Conservation (phyloP, 164 flowering plant genomes). For the Chimonanthus salicifolius region DNA sequence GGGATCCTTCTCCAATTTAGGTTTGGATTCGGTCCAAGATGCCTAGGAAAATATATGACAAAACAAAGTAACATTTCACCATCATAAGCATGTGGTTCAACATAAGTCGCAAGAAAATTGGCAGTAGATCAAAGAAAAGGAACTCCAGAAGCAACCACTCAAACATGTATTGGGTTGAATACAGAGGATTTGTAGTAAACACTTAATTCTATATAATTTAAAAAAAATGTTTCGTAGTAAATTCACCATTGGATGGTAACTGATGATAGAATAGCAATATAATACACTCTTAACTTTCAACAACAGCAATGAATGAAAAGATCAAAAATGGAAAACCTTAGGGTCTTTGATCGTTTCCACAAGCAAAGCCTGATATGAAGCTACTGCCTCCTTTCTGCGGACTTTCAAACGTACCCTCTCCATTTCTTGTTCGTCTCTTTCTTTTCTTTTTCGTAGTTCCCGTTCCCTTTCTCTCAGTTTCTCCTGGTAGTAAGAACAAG, state of each 20-base stretch:
- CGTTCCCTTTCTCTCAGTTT: slow-evolving; percentile 93
- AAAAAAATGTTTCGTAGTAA: too few species aligned
- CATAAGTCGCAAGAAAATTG: neutral
- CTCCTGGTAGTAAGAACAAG: slow-evolving; percentile 43
- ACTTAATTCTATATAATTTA: too few species aligned
- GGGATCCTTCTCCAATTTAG: slow-evolving; percentile 90
- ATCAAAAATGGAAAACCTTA: slow-evolving; percentile 44
- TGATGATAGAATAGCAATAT: too few species aligned
- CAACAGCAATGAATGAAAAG: neutral
- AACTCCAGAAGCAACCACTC: neutral
- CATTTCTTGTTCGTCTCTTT: slow-evolving; percentile 96
- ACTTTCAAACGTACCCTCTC: slow-evolving; percentile 87
- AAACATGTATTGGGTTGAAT: neutral
- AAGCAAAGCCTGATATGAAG: slow-evolving; percentile 91
- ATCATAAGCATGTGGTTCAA: neutral
- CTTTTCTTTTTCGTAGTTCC: slow-evolving; percentile 82
- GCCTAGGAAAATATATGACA: slow-evolving; percentile 39
- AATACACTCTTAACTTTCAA: neutral
- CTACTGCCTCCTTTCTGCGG: slow-evolving; percentile 82
- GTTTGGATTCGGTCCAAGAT: slow-evolving; percentile 91
- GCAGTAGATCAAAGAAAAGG: neutral
- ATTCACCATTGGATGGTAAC: too few species aligned
- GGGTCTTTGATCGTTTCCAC: slow-evolving; percentile 92
- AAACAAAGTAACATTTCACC: neutral
- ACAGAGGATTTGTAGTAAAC: too few species aligned